These are phyloP conservation scores for Rhodotorula diobovata DNA, from an alignment of 768 basidiomycete genomes.

Conservation along the genomic window DNA sequence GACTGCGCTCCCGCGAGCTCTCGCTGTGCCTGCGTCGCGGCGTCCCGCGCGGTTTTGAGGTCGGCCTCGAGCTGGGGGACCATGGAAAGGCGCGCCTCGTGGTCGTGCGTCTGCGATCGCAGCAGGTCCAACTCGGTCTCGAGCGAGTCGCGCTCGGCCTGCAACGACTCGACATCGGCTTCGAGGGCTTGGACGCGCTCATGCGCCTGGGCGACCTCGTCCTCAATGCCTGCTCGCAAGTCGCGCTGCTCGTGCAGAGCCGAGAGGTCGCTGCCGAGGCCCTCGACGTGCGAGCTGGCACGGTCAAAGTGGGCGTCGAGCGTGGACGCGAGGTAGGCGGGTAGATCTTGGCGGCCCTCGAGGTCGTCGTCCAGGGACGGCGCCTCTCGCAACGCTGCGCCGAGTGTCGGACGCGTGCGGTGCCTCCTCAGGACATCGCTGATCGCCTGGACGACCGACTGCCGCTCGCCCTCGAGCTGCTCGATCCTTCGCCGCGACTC, in stretches of 20 bases:
- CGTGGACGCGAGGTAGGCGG: constrained; percentile 21
- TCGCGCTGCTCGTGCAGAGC: not conserved
- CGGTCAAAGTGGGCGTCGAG: constrained; percentile 34
- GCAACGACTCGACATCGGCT: constrained; percentile 27
- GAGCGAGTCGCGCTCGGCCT: not conserved
- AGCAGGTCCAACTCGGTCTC: not conserved
- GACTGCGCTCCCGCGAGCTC: not conserved
- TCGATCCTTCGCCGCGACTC: not conserved
- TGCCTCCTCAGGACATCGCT: constrained; percentile 36
- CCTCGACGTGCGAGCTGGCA: constrained; percentile 7
- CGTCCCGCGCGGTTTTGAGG: not conserved
- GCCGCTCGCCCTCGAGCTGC: constrained; percentile 3
- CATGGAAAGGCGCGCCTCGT: not conserved
- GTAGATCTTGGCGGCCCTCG: constrained; percentile 6
- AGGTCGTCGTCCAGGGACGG: constrained; percentile 27
- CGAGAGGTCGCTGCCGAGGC: not conserved
- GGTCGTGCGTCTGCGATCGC: not conserved
- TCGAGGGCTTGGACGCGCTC: constrained; percentile 42
- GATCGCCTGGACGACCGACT: constrained; percentile 11
- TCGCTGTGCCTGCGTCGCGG: not conserved
- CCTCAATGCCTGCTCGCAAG: constrained; percentile 11
- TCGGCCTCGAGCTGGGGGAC: not conserved
- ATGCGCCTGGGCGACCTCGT: constrained; percentile 11
- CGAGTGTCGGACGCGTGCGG: constrained; percentile 24
- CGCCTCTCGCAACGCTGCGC: constrained; percentile 17